Evolutionary conservation across 345 rosid species (phyloP).

Genomic region (Firmiana major): DNA sequence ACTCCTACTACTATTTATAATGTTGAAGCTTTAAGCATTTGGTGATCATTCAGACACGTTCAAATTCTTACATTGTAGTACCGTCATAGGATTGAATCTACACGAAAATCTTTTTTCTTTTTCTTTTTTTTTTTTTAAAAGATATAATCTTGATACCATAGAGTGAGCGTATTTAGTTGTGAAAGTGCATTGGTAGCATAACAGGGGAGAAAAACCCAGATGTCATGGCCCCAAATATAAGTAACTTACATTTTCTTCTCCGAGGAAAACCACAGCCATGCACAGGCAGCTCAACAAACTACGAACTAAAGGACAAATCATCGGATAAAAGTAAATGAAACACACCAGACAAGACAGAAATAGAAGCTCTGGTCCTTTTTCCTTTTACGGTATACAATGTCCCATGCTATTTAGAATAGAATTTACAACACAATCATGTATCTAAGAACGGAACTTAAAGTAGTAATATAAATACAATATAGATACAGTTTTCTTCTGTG

Average conservation of each 20-base stretch:
- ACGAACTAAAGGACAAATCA: background rate
- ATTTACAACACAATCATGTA: background rate
- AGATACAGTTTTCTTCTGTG: no score
- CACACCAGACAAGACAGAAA: background rate
- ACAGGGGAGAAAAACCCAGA: background rate
- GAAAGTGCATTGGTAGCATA: no score
- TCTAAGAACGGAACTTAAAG: background rate
- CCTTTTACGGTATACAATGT: background rate
- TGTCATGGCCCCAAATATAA: background rate
- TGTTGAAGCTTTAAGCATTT: background rate
- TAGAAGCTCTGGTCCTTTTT: background rate
- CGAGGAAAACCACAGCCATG: background rate
- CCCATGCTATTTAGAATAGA: background rate
- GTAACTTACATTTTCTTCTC: no score
- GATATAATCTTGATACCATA: no score
- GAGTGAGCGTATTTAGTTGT: no score
- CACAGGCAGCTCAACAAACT: background rate
- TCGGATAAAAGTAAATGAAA: background rate
- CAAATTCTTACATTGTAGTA: background rate
- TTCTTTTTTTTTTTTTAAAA: no score
- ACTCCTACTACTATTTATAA: no score
- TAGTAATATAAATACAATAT: no score
- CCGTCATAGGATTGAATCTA: no score
- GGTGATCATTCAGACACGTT: background rate
- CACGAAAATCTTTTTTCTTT: no score